Base-by-base conservation (phyloP, 1,139 yeast genomes). In the Debaryomycetaceae sp. region DNA sequence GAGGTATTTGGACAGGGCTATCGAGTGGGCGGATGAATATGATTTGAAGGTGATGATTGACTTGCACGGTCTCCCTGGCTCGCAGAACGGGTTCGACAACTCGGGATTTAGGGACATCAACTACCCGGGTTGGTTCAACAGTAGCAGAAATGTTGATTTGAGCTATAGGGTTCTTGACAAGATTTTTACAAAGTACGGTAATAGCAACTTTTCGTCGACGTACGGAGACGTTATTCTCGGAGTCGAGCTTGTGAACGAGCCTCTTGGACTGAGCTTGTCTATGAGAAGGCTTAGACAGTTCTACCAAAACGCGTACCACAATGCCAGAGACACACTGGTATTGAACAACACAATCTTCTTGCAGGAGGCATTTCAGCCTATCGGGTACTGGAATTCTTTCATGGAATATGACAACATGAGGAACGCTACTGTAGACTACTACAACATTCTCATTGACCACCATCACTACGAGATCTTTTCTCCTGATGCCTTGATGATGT, bases 81-180 rank as follows among this genome's bases (percentile, higher is more conserved):
- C 85, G 2, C 87, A 82, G 54, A 82, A 83, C 58, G 87, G 87
- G n/a, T 82, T 82, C 58, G 87, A 83, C 54, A 82, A 82, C 58
- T 80, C 85, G 3, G 88, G 88, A 1, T 60, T 65, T 41, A 68
- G 86, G 55, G 75, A 74, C 46, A 62, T 65, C 20, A 66, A 68
- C 17, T 59, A 62, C 40, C 70, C 80, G 7, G 72, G 72, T 5
- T 83, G 87, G 87, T 75, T 76, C 55, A 60, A 69, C 24, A 54
- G 62, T 11, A 64, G 69, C 1, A 68, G 64, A 39, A 66, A 80
- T 50, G 62, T 75, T 8, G 65, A 69, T 17, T 54, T 75, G 24
- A 76, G 86, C 0, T 50, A 65, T 20, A 58, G 66, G 8, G 77
- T 80, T 4, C 65, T 82, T 53, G 53, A 67, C 14, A 60, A 66